Evolutionary conservation across 1,284 basidiomycete species (phyloP), one percentile per base, ranked within the genome.

Genomic region (Schizopora paradoxa): DNA sequence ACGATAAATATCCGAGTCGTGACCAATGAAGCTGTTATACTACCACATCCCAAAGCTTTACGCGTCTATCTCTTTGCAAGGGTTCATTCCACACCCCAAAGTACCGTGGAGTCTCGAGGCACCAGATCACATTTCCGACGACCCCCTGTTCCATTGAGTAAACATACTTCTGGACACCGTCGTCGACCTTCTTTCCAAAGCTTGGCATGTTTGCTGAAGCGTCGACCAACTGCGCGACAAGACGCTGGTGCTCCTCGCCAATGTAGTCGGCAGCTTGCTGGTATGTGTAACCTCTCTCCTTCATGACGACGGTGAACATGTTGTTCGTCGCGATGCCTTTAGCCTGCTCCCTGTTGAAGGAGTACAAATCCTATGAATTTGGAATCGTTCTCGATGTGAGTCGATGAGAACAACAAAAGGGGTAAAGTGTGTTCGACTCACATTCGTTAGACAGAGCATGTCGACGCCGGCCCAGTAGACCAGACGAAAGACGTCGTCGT

Each of bases 371-470:
- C 77, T 80, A 38, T 32, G 13, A 11, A 16, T 4, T 29, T n/a
- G 11, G n/a, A 16, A 13, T 43, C 4, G 23, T n/a, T 35, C 18
- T 31, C 40, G 41, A n/a, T 16, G n/a, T 13, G 27, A 18, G 14
- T 25, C 38, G 8, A 39, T 2, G 16, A 42, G n/a, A 27, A 43
- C 48, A 47, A 37, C 37, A 28, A 3, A 7, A 35, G 27, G n/a
- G n/a, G n/a, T n/a, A n/a, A n/a, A n/a, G n/a, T n/a, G n/a, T n/a
- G n/a, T n/a, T n/a, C 11, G 32, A 64, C 73, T 62, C 54, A 82
- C 82, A 56, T 86, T 85, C 21, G 79, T 66, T 77, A 77, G 83
- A 60, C 76, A 79, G 41, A 84, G 73, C 57, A 80, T 71, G 56
- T 85, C 82, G 11, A 71, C 71, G 3, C 74, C 78, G 3, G 76